Base-by-base conservation (phyloP, 2,329 filamentous ascomycete species). In the Hyphodiscus sp. region DNA sequence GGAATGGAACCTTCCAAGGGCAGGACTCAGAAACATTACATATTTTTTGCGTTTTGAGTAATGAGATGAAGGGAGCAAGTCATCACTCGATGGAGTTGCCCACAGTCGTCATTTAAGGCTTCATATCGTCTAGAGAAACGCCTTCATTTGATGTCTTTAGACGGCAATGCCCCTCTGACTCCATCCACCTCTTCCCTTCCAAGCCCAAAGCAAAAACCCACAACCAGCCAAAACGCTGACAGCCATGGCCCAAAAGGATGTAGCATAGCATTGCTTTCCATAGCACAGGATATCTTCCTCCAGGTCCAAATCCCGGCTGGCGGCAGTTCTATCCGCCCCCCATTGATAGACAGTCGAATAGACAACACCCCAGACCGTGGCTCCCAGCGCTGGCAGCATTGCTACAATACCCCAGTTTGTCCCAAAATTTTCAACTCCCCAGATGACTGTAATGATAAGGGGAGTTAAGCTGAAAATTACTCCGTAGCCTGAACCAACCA, bases 341-440 rank as follows among this genome's bases (percentile, higher is more conserved):
- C 76, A 77, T 69, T 94, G 85, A 65, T 95, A 95, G 2, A 89
- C 83, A 0, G 77, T 80, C 6, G 87, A 89, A 69, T 97, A 99
- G n/a, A 96, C 74, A 0, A 94, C 70, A 0, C 91, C 90, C 91
- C 92, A 99, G 30, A 96, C 78, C 0, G 90, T 90, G 0, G 92
- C 91, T 0, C 92, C 94, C 0, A 87, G 72, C 0, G 94, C 94
- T 2, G 94, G 94, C 53, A 92, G 85, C 76, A 95, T 94, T 43
- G 91, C 91, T 8, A 97, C 84, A 57, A 97, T 91, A 10, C 94
- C 94, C 84, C 92, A 99, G 65, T 99, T 97, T 0, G 94, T 99
- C 54, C 90, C 94, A 68, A 99, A 97, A 69, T 97, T 99, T 74
- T 97, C 91, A 0, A 96, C 91, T 23, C 94, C 94, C 94, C 94